A percentile compares a stretch with the other conserved stretches of the same genome.
Conservation (phyloP, 495 filamentous ascomycete species). For the Lasiosphaeris hirsuta region DNA sequence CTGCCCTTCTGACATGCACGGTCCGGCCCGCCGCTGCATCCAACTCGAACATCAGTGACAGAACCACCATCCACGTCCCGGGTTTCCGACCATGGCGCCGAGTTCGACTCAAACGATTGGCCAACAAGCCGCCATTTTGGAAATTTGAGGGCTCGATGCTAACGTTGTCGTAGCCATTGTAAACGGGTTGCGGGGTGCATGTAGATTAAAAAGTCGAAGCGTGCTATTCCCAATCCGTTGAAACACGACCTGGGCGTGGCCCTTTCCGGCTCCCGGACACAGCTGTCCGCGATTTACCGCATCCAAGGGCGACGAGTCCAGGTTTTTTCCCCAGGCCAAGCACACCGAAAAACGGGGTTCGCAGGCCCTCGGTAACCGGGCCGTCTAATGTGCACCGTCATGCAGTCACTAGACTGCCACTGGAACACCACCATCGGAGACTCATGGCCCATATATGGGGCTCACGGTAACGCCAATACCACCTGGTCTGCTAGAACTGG, state of each 20-base stretch:
- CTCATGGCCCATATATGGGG: too few relatives aligned
- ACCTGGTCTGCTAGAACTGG: too few relatives aligned
- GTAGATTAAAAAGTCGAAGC: constrained; percentile 2
- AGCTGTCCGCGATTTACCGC: neutral
- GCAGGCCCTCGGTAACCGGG: neutral
- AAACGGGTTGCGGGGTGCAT: neutral
- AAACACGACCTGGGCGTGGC: neutral
- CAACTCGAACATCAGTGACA: too few relatives aligned
- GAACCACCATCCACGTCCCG: too few relatives aligned
- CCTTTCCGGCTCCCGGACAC: neutral
- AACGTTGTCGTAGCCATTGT: neutral
- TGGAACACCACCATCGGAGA: too few relatives aligned
- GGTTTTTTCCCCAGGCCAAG: neutral
- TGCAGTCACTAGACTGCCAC: too few relatives aligned
- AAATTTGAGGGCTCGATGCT: neutral
- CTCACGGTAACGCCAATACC: too few relatives aligned
- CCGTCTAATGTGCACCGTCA: neutral
- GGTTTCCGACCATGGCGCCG: too few relatives aligned
- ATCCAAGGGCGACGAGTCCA: neutral
- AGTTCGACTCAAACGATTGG: too few relatives aligned
- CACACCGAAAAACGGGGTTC: neutral
- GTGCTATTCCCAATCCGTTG: too few relatives aligned
- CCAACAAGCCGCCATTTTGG: neutral
- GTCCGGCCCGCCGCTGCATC: too few relatives aligned
- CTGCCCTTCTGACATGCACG: too few relatives aligned